These are phyloP conservation scores for Dittrichia graveolens DNA, from an alignment of 129 eudicot species.

Conservation along the genomic window DNA sequence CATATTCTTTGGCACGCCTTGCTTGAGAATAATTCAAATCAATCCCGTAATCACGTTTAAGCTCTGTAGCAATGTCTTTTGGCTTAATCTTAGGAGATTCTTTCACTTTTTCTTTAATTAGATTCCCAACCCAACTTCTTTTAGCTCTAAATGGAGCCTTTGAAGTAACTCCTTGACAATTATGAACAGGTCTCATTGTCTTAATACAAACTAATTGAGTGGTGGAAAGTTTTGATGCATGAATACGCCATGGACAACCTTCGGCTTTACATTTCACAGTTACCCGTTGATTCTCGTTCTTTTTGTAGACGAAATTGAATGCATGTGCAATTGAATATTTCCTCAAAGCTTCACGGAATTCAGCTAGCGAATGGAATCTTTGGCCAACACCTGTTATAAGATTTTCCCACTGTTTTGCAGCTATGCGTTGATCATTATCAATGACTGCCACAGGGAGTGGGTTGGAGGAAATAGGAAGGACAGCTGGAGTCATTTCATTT, in stretches of 20 bases:
- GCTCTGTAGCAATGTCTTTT: conserved; percentile 50
- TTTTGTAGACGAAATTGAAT: conserved; percentile 48
- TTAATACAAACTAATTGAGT: conserved; percentile 52
- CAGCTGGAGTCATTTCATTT: conserved; percentile 24
- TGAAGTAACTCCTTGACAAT: conserved; percentile 49
- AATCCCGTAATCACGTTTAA: conserved; percentile 55
- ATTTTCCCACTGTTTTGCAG: conserved; percentile 52
- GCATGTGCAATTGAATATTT: conserved; percentile 55
- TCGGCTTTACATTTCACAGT: conserved; percentile 53
- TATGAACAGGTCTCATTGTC: conserved; percentile 47
- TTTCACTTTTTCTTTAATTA: conserved; percentile 56
- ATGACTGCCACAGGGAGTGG: conserved; percentile 28
- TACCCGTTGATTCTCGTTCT: conserved; percentile 54
- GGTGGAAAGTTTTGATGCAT: conserved; percentile 52
- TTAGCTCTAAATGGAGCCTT: conserved; percentile 51
- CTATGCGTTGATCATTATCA: conserved; percentile 35
- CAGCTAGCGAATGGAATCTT: conserved; percentile 42
- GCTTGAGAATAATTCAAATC: conserved; percentile 58
- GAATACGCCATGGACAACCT: conserved; percentile 58
- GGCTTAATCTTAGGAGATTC: conserved; percentile 54
- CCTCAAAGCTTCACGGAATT: conserved; percentile 51
- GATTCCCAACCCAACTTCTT: conserved; percentile 52
- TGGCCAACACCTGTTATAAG: conserved; percentile 54
- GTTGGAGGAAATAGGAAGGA: conserved; percentile 37
- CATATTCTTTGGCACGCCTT: conserved; percentile 48